phyloP scores from a whole-genome alignment of 2,329 filamentous ascomycete genomes.

The Pseudogymnoascus sp. region DNA sequence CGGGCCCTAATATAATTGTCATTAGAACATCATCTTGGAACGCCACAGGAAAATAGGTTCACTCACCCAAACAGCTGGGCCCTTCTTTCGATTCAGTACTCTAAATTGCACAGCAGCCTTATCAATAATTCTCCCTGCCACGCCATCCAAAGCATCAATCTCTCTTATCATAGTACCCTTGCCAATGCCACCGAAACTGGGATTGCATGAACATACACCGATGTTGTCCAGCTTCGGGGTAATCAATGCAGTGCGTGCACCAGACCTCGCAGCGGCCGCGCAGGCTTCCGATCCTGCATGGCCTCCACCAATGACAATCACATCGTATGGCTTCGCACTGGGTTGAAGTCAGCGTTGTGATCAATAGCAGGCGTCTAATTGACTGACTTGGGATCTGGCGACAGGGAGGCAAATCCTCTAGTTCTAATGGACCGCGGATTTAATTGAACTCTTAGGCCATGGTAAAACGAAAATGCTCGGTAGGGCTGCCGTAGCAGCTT shows the following conservation, averaged over 20 bases:
- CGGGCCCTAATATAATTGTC: slow-evolving; percentile 50
- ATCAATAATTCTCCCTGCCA: slow-evolving; percentile 83
- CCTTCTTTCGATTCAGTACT: slow-evolving; percentile 79
- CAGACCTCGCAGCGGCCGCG: slow-evolving; percentile 78
- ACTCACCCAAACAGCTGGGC: slow-evolving; percentile 79
- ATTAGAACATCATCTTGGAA: background rate
- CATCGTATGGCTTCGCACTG: slow-evolving; percentile 58
- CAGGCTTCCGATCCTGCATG: slow-evolving; percentile 94
- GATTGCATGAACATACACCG: slow-evolving; percentile 93
- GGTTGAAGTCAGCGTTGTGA: background rate
- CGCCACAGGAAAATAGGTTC: background rate
- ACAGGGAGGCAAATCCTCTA: slow-evolving; percentile 1
- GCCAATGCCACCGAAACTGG: slow-evolving; percentile 95
- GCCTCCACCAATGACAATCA: slow-evolving; percentile 89
- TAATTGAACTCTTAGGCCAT: background rate
- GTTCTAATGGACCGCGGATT: background rate
- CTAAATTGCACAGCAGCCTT: slow-evolving; percentile 93
- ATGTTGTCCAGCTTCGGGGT: slow-evolving; percentile 85
- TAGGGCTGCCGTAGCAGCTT: background rate
- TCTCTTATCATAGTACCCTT: slow-evolving; percentile 95
- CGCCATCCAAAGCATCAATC: slow-evolving; percentile 86
- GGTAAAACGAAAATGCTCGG: background rate
- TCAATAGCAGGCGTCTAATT: background rate
- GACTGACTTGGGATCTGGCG: background rate
- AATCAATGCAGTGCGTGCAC: slow-evolving; percentile 80